Conservation (phyloP, 257 asterid genomes). For the Penstemon eatonii region DNA sequence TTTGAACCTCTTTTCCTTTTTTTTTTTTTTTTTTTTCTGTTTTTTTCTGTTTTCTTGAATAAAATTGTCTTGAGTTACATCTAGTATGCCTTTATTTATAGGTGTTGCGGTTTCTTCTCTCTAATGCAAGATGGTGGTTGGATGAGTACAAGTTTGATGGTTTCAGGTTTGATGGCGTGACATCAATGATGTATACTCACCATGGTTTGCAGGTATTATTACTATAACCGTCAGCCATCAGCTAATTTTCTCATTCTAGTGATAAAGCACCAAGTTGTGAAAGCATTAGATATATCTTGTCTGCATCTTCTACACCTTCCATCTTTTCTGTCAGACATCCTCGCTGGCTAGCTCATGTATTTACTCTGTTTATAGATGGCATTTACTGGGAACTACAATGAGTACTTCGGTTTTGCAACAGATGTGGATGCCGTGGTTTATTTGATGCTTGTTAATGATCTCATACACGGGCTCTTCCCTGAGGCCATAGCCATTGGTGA, state of each 20-base stretch:
- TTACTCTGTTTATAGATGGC: slow-evolving; percentile 51
- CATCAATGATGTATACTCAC: slow-evolving; percentile 99
- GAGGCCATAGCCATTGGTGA: slow-evolving; percentile 85
- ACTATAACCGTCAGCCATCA: background rate
- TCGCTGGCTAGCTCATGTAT: slow-evolving; percentile 25
- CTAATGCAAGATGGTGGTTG: slow-evolving; percentile 99
- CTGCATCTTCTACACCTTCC: slow-evolving; percentile 6
- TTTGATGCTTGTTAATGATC: slow-evolving; percentile 93
- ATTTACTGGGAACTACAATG: slow-evolving; percentile 90
- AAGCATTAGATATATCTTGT: slow-evolving; percentile 22
- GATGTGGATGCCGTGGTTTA: slow-evolving; percentile 97
- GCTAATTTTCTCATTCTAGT: slow-evolving; percentile 10
- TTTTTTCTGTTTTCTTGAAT: slow-evolving; percentile 15
- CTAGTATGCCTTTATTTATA: slow-evolving; percentile 35
- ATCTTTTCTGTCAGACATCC: slow-evolving; percentile 19
- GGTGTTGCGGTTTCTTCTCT: slow-evolving; percentile 94
- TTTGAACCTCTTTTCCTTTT: background rate
- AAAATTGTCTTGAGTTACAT: slow-evolving; percentile 6
- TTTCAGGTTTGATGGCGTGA: slow-evolving; percentile 98
- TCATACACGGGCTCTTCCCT: slow-evolving; percentile 91
- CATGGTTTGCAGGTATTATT: slow-evolving; percentile 82
- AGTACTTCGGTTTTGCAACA: slow-evolving; percentile 80
- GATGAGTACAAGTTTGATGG: slow-evolving; percentile 99
- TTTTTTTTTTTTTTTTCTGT: background rate
- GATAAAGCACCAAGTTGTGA: slow-evolving; percentile 13